A percentile compares a stretch with the other conserved stretches of the same genome.
These are phyloP conservation scores for Alisma plantagoaquatica DNA, from an alignment of 106 monocot genomes.

Conservation along the genomic window DNA sequence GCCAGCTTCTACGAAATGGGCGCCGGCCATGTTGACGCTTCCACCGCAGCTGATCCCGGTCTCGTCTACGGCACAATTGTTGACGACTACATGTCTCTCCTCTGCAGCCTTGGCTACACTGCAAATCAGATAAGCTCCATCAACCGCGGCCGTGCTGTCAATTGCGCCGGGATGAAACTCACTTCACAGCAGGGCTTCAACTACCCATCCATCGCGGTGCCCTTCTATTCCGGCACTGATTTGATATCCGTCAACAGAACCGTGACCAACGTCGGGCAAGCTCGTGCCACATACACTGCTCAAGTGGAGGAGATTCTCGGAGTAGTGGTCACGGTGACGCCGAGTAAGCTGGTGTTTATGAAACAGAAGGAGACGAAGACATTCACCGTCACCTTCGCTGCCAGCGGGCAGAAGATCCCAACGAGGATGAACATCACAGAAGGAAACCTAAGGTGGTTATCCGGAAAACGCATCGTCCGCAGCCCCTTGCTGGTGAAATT, in stretches of 20 bases:
- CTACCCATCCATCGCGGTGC: constrained; percentile 73
- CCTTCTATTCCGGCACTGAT: neutral
- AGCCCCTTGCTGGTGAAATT: neutral
- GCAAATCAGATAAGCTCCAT: constrained; percentile 35
- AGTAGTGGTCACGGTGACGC: constrained; percentile 41
- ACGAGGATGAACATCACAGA: neutral
- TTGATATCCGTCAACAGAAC: constrained; percentile 21
- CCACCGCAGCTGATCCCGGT: constrained; percentile 66
- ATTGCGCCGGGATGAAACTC: neutral
- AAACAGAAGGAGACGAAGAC: constrained; percentile 14
- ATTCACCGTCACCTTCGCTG: neutral
- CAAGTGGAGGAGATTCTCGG: constrained; percentile 33
- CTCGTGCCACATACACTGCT: constrained; percentile 37
- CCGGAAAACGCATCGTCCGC: neutral
- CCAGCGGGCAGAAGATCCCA: neutral
- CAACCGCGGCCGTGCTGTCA: constrained; percentile 8
- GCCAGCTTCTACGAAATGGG: constrained; percentile 75
- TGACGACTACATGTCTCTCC: constrained; percentile 58
- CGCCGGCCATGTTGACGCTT: constrained; percentile 68
- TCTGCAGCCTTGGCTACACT: constrained; percentile 75
- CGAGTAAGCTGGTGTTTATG: constrained; percentile 42
- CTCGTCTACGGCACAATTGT: constrained; percentile 59
- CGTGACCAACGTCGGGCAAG: constrained; percentile 60
- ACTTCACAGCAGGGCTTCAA: constrained; percentile 53
- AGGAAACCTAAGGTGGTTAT: neutral